Evolutionary conservation across 257 asterid genomes (phyloP).

Genomic region (Gardenia jasminoides): DNA sequence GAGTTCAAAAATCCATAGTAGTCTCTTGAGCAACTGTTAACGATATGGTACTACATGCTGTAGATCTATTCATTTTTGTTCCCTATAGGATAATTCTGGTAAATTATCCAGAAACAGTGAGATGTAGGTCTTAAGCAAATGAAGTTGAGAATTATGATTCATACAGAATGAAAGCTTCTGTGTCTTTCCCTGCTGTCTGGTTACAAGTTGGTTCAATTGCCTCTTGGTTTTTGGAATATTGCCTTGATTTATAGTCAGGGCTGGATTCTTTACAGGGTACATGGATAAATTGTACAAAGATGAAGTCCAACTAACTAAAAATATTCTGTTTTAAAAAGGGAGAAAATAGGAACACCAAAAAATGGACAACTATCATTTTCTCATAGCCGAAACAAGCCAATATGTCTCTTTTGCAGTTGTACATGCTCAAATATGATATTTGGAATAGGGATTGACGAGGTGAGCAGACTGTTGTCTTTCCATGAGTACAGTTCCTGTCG

Average conservation of each 20-base stretch:
- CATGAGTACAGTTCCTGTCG: background rate
- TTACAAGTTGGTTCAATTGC: too few species aligned
- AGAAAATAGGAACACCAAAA: background rate
- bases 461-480: too few species aligned
- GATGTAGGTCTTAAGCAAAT: background rate
- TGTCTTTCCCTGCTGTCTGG: too few species aligned
- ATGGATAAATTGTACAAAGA: background rate
- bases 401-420: too few species aligned
- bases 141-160: too few species aligned
- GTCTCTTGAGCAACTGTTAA: background rate
- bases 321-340: too few species aligned
- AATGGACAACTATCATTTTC: background rate
- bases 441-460: too few species aligned
- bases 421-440: too few species aligned
- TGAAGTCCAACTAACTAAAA: background rate
- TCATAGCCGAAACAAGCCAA: too few species aligned
- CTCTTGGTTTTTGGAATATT: background rate
- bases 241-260: background rate
- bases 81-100: background rate
- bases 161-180: too few species aligned
- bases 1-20: background rate
- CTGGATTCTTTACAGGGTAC: background rate
- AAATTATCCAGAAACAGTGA: background rate
- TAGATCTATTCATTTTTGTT: slow-evolving; percentile 10
- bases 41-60: background rate